Percentiles rank a stretch among this genome's conserved stretches.
Evolutionary conservation across 2,329 filamentous ascomycete genomes (phyloP).

Genomic region (Microdochium bolleyi): DNA sequence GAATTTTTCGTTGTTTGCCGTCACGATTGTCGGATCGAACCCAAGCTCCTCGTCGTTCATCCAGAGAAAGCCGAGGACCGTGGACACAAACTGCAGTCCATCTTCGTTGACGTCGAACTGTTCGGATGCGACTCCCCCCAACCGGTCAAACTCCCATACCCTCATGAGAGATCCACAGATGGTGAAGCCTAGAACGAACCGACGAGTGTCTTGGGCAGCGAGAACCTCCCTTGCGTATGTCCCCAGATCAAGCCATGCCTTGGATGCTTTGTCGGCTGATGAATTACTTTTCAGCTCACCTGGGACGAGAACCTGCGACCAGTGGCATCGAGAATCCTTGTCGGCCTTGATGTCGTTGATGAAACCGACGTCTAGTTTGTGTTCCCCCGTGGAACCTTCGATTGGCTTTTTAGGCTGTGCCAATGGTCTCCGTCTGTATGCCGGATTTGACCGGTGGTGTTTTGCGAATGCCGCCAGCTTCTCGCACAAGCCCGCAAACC

Average conservation of each 20-base stretch:
- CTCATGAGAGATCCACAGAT: conserved; percentile 35
- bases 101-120: conserved; percentile 37
- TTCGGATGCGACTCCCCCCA: conserved; percentile 34
- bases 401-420: conserved; percentile 13
- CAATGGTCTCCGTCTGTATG: conserved; percentile 7
- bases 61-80: conserved; percentile 31
- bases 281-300: conserved; percentile 34
- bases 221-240: conserved; percentile 36
- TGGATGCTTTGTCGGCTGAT: conserved; percentile 19
- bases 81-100: conserved; percentile 27
- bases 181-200: conserved; percentile 40
- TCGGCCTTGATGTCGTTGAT: conserved; percentile 10
- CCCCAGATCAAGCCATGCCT: conserved; percentile 29
- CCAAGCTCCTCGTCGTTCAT: conserved; percentile 31
- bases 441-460: conserved; percentile 9
- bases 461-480: conserved; percentile 18
- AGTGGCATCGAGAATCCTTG: conserved; percentile 16
- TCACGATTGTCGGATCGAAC: conserved; percentile 34
- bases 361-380: conserved; percentile 24
- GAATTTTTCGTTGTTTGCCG: conserved; percentile 19
- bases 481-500: conserved; percentile 19
- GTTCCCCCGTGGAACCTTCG: conserved; percentile 18
- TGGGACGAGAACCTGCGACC: conserved; percentile 28
- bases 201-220: conserved; percentile 26
- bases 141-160: conserved; percentile 36